Percentiles rank a stretch among this genome's conserved stretches.
Evolutionary conservation across 352 stramenopile species (phyloP).

Genomic region (Pythium monospermum): DNA sequence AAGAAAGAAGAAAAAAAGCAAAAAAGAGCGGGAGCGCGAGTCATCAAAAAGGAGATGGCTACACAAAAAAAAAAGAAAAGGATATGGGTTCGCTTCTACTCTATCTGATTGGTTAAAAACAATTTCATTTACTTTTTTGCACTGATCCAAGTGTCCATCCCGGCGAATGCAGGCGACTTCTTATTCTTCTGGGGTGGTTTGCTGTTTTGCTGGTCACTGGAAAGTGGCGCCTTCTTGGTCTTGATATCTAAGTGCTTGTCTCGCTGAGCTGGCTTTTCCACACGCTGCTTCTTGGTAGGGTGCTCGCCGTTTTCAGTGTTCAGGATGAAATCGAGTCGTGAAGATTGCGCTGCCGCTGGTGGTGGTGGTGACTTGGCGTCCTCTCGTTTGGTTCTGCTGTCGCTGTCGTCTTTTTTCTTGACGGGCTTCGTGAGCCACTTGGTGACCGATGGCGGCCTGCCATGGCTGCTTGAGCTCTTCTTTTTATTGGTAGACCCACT

Average conservation of each 20-base stretch:
- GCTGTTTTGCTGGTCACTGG: not conserved
- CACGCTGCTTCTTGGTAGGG: no score
- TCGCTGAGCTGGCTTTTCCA: no score
- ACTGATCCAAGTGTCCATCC: not conserved
- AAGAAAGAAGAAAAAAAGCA: no score
- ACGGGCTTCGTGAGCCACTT: not conserved
- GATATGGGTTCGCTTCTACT: no score
- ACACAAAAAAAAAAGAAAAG: no score
- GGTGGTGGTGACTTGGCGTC: no score
- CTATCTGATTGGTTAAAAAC: no score
- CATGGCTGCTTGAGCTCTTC: not conserved
- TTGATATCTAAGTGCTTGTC: no score
- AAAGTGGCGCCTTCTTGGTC: no score
- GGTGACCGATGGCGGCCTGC: not conserved
- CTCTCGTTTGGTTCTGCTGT: not conserved
- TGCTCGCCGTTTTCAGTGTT: slow-evolving; percentile 3
- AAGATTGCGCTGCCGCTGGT: not conserved
- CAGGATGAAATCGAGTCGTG: slow-evolving; percentile 17
- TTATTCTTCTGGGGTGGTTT: not conserved
- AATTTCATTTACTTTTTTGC: not conserved
- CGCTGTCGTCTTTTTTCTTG: not conserved
- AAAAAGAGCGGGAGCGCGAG: no score
- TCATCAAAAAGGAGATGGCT: no score
- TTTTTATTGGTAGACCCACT: not conserved
- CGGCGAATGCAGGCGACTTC: not conserved